Percentiles rank a stretch among this genome's conserved stretches.
phyloP scores from a whole-genome alignment of 2,329 filamentous ascomycete genomes.

The Claviceps arundinis region DNA sequence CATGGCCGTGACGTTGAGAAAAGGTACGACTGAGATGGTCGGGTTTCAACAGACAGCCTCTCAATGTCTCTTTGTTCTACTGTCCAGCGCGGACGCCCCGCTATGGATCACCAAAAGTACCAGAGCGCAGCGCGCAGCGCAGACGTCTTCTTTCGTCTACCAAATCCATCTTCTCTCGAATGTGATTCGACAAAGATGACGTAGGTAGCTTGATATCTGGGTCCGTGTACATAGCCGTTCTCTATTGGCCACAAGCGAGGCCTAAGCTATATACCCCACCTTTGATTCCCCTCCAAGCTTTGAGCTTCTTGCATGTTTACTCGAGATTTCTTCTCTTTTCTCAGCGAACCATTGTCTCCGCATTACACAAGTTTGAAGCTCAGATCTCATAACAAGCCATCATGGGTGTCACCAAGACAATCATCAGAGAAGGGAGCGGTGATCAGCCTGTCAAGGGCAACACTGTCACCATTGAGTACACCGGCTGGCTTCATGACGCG shows the following conservation, averaged over 20 bases:
- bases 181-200: neutral
- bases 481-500: conserved; percentile 67
- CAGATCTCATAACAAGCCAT: conserved; percentile 14
- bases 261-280: no score
- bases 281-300: neutral
- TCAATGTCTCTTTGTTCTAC: no score
- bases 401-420: conserved; percentile 65
- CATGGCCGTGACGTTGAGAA: no score
- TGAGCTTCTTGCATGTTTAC: neutral
- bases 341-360: neutral
- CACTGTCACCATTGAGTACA: conserved; percentile 79
- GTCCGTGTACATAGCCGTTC: neutral
- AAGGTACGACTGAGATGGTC: no score
- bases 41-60: no score
- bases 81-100: no score
- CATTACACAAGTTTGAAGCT: neutral
- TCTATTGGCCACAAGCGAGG: neutral
- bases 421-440: conserved; percentile 47
- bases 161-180: neutral
- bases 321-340: neutral
- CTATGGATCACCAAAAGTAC: no score
- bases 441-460: conserved; percentile 52
- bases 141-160: neutral
- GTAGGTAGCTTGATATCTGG: neutral
- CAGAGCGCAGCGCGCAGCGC: neutral